phyloP scores from a whole-genome alignment of 2,329 filamentous ascomycete species.

The Leptographium wingfieldii region DNA sequence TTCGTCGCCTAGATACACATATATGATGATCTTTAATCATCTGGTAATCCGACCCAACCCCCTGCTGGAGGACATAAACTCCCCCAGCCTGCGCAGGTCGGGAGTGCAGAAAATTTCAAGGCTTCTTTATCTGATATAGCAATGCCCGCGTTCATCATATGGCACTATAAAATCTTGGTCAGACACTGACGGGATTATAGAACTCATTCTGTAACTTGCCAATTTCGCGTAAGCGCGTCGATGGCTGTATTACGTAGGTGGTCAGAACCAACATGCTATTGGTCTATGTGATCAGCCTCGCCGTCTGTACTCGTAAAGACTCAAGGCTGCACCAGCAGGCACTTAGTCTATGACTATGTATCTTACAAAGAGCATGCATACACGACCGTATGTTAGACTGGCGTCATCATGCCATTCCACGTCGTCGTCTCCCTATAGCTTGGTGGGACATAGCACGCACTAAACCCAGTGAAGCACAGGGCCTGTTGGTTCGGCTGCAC shows the following conservation, averaged over 20 bases:
- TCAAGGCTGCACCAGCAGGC: not conserved
- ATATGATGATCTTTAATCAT: constrained; percentile 9
- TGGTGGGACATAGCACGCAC: not conserved
- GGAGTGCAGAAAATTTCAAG: constrained; percentile 10
- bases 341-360: too few species aligned
- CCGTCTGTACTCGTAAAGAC: not conserved
- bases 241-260: not conserved
- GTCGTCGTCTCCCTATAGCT: not conserved
- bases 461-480: not conserved
- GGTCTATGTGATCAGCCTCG: not conserved
- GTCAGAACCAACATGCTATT: not conserved
- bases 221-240: too few species aligned
- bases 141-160: not conserved
- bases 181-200: not conserved
- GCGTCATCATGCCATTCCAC: not conserved
- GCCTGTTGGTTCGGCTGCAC: not conserved
- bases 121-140: constrained; percentile 6
- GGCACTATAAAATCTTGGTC: not conserved
- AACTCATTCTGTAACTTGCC: too few species aligned
- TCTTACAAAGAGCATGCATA: not conserved
- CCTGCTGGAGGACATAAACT: not conserved
- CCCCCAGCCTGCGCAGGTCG: constrained; percentile 8
- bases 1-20: not conserved
- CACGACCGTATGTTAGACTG: not conserved
- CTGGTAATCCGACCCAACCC: constrained; percentile 15